Base-by-base conservation (phyloP, 2,329 filamentous ascomycete species). In the Xylaria sp. region DNA sequence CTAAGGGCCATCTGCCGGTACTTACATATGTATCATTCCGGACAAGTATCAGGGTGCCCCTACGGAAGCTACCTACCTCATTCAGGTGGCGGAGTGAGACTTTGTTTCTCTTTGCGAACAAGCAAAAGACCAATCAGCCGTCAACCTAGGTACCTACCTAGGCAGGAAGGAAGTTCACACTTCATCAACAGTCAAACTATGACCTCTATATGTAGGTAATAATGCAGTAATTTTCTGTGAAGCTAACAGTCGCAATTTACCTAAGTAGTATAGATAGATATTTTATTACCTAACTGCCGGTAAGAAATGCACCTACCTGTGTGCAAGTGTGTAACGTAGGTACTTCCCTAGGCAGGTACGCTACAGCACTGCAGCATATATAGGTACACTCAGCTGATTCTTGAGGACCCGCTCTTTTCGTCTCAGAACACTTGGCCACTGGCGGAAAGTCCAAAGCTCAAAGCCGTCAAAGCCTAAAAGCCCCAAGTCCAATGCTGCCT, bases 341-440 rank as follows among this genome's bases (percentile, higher is more conserved):
- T 48, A 48, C 41, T 5, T 46, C 13, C 39, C 39, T 46, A 46
- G n/a, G 46, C n/a, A 48, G n/a, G n/a, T 20, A 48, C 7, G 8
- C 9, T n/a, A 20, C 28, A 28, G 28, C 28, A 28, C 28, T 28
- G 28, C 28, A 28, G 28, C 28, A 28, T 28, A 25, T 2, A 25
- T 28, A 28, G 28, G 28, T 20, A 48, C 18, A 48, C 46, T 48
- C 7, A 57, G 37, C 55, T 44, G 34, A 44, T 44, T 44, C 13
- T 25, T 13, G 15, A 13, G 23, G 62, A 1, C 34, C 62, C 62
- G 31, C 62, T 65, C 51, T 58, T 65, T 44, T 51, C 12, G 37
- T 25, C 34, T 60, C 60, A 61, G 66, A 60, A 58, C 60, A 68
- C 37, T 41, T 68, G 60, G 66, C 66, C 66, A 48, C 12, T 63